These are phyloP conservation scores for Mycena olivaceomarginata DNA, from an alignment of 768 basidiomycete genomes.

Conservation along the genomic window DNA sequence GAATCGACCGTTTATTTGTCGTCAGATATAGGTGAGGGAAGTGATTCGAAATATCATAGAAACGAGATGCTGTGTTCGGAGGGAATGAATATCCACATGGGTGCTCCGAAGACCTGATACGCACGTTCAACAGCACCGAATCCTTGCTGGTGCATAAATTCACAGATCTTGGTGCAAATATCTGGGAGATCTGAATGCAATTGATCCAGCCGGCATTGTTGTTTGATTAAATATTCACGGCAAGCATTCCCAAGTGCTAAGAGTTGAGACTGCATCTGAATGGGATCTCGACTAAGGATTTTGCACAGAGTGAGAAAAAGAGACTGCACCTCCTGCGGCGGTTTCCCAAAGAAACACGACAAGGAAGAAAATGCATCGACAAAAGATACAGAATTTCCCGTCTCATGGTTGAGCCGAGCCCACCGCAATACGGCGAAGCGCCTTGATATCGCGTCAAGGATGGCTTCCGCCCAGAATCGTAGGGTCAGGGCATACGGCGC, in stretches of 20 bases:
- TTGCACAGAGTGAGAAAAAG: not conserved
- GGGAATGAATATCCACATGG: not conserved
- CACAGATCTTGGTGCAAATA: conserved; percentile 66
- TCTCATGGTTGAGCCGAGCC: conserved; percentile 58
- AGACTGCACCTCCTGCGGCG: conserved; percentile 62
- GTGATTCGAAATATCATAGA: conserved; percentile 68
- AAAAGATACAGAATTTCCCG: conserved; percentile 10
- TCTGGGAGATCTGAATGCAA: conserved; percentile 55
- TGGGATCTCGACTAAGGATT: not conserved
- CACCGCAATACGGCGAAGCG: conserved; percentile 63
- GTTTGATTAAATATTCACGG: conserved; percentile 56
- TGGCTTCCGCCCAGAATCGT: conserved; percentile 69
- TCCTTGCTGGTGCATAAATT: conserved; percentile 69
- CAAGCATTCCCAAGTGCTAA: conserved; percentile 64
- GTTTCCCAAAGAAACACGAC: conserved; percentile 71
- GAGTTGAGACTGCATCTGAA: conserved; percentile 63
- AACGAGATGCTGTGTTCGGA: conserved; percentile 55
- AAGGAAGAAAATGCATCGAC: conserved; percentile 64
- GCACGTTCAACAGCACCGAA: conserved; percentile 66
- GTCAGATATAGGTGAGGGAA: conserved; percentile 78
- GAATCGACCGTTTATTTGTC: conserved; percentile 69
- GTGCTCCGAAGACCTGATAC: conserved; percentile 34
- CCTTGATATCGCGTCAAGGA: conserved; percentile 67
- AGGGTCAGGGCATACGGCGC: conserved; percentile 60
- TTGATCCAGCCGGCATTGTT: conserved; percentile 41